Evolutionary conservation across 805 yeast species (phyloP).

Genomic region (Lipomyces yamadae): DNA sequence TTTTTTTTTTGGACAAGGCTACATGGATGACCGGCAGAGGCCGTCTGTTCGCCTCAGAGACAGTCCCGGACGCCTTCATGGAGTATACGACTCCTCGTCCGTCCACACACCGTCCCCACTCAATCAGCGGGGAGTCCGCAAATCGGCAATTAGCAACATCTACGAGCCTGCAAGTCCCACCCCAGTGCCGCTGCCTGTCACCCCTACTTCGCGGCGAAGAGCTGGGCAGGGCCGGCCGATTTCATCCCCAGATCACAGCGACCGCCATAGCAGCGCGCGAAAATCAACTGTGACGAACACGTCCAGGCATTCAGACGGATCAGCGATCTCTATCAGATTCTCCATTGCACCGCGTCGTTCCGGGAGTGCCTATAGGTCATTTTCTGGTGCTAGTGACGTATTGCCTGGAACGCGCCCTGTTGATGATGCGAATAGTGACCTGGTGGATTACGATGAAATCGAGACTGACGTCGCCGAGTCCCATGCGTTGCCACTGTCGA

Average conservation of each 20-base stretch:
- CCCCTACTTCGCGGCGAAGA: conserved; percentile 9
- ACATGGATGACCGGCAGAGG: conserved; percentile 19
- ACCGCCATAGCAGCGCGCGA: conserved; percentile 15
- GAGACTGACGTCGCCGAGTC: background rate
- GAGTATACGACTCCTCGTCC: background rate
- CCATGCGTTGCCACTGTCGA: background rate
- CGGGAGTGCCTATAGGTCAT: conserved; percentile 23
- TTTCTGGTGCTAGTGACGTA: conserved; percentile 28
- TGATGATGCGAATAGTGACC: conserved; percentile 20
- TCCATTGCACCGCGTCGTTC: conserved; percentile 28
- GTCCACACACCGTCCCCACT: conserved; percentile 6
- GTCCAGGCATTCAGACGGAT: conserved; percentile 34
- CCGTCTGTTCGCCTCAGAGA: conserved; percentile 11
- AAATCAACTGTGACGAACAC: conserved; percentile 12
- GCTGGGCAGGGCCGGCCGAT: conserved; percentile 13
- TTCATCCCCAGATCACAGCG: conserved; percentile 16
- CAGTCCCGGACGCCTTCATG: background rate
- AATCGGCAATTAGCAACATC: conserved; percentile 12
- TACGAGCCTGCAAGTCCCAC: conserved; percentile 3
- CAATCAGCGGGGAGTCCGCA: conserved; percentile 14
- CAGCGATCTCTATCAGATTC: conserved; percentile 32
- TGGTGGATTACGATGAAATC: conserved; percentile 15
- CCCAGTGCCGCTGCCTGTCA: background rate
- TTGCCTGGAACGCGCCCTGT: conserved; percentile 16
- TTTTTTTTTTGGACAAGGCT: background rate